Conservation (phyloP, 345 rosid species). For the Angophora floribunda region DNA sequence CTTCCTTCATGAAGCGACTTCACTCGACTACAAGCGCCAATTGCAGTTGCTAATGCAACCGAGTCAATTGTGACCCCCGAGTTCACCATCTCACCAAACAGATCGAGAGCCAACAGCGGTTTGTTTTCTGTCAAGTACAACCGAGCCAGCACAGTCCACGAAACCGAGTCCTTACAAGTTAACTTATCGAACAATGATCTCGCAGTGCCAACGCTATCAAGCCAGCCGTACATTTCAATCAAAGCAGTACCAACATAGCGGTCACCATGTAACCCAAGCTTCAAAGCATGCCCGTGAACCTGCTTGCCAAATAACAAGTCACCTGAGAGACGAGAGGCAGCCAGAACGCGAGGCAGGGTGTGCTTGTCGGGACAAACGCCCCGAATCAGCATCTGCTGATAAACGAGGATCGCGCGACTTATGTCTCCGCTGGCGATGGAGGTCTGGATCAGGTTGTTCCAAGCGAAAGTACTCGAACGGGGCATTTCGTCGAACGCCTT, state of each 20-base stretch:
- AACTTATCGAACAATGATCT: slow-evolving; percentile 26
- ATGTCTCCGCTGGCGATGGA: slow-evolving; percentile 13
- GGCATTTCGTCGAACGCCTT: slow-evolving; percentile 37
- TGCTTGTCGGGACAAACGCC: slow-evolving; percentile 31
- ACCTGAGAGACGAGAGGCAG: slow-evolving; percentile 23
- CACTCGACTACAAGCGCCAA: slow-evolving; percentile 22
- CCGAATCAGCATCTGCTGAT: slow-evolving; percentile 31
- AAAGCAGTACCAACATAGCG: slow-evolving; percentile 26
- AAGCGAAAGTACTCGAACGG: slow-evolving; percentile 14
- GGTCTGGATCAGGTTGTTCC: slow-evolving; percentile 36
- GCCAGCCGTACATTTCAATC: slow-evolving; percentile 35
- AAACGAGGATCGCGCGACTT: slow-evolving; percentile 13
- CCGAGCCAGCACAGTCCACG: slow-evolving; percentile 30
- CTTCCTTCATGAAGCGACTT: slow-evolving; percentile 31
- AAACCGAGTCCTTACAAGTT: slow-evolving; percentile 19
- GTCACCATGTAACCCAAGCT: slow-evolving; percentile 25
- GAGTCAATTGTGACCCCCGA: slow-evolving; percentile 16
- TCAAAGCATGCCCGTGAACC: slow-evolving; percentile 30
- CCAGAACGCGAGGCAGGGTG: slow-evolving; percentile 31
- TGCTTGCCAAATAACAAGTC: slow-evolving; percentile 24
- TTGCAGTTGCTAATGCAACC: slow-evolving; percentile 27
- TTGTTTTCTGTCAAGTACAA: slow-evolving; percentile 21
- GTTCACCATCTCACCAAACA: slow-evolving; percentile 24
- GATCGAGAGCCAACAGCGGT: slow-evolving; percentile 18
- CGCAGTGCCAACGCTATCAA: slow-evolving; percentile 24